These are phyloP conservation scores for Ilex asprella DNA, from an alignment of 257 asterid species.

Conservation along the genomic window DNA sequence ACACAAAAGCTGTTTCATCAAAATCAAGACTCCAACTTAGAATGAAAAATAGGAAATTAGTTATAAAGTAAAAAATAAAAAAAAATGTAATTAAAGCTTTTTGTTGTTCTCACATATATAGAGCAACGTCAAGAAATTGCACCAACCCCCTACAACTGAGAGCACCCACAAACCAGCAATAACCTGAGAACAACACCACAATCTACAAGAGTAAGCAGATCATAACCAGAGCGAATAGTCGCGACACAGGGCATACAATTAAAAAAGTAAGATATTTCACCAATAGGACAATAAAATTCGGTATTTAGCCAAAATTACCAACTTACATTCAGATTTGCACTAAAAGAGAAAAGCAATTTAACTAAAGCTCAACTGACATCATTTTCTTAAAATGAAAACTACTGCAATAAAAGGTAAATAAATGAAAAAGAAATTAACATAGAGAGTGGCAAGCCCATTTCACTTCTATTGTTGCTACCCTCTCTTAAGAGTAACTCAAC, in stretches of 20 bases:
- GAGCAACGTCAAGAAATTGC: constrained; percentile 77
- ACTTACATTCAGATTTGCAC: no score
- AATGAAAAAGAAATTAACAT: no score
- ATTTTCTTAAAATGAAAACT: no score
- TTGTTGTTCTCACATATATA: constrained; percentile 45
- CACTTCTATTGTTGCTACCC: no score
- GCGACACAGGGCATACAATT: background rate
- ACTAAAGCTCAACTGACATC: no score
- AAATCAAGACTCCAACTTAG: background rate
- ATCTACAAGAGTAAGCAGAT: background rate
- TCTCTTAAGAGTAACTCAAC: no score
- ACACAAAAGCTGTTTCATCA: constrained; percentile 47
- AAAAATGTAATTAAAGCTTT: background rate
- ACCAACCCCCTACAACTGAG: constrained; percentile 75
- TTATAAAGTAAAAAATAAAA: background rate
- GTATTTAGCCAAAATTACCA: no score
- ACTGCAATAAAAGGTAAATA: background rate
- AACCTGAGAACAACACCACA: constrained; percentile 33
- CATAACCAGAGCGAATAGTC: background rate
- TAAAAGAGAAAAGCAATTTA: no score
- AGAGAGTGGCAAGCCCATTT: no score
- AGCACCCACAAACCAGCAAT: constrained; percentile 66
- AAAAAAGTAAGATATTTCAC: no score
- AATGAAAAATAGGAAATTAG: background rate
- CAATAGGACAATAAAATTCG: no score